Evolutionary conservation across 768 basidiomycete genomes (phyloP), one percentile per base, ranked within the genome.

Genomic region (Agrocybe pediades): DNA sequence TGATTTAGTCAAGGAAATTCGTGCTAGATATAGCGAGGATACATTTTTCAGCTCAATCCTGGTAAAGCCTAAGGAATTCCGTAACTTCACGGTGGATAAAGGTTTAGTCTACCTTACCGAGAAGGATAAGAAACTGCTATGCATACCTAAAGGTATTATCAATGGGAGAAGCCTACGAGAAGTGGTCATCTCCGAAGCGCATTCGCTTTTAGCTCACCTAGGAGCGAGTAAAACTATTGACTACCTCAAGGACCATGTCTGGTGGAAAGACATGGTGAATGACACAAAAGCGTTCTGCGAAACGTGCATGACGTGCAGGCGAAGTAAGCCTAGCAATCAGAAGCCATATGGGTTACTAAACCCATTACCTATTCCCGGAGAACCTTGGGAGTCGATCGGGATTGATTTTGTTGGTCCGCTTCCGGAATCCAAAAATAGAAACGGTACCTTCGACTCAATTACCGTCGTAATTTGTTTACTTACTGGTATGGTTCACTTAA

Each of bases 121-220:
- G 2, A 26, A 54, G 2, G 53, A 51, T 2, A 23, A n/a, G 6
- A n/a, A 43, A 11, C 15, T 62, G 0, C 49, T 66, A 4, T 68
- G 66, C 17, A 63, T 71, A 0, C 68, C 66, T 0, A 55, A 69
- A 4, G 24, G 63, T 2, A 20, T 44, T 9, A 41, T 65, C 6
- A 46, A 60, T 0, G 61, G 59, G 4, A 9, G 62, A 8, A 59
- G 46, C 0, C 39, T 64, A 0, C 33, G 65, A 0, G 74, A 76
- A 48, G 55, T 68, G 0, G 16, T 77, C 0, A 74, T 77, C 0
- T 51, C 54, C 0, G 71, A 76, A 24, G 73, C 71, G 0, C 76
- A 78, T 33, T 73, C 71, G 0, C 1, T 78, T 0, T 48, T 77
- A 2, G 75, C 74, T 0, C 76, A 78, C 42, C 53, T 78, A 0